Conservation (phyloP, 495 filamentous ascomycete genomes). For the Penicillium riverlandense region DNA sequence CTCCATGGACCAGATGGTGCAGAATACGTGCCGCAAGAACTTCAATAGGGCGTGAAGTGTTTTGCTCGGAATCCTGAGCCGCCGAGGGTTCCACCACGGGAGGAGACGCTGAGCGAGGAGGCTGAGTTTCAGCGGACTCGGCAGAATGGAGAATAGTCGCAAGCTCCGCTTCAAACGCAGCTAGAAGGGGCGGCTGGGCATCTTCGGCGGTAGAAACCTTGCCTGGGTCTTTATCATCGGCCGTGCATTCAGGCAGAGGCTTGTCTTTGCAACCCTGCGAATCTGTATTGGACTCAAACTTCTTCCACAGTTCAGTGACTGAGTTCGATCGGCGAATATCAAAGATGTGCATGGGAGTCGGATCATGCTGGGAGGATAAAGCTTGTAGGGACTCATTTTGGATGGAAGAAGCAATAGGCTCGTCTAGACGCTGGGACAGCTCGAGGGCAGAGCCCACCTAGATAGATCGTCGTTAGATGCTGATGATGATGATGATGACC, state of each 20-base stretch:
- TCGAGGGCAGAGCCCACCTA: conserved; percentile 47
- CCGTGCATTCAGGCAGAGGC: background rate
- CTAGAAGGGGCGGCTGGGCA: conserved; percentile 33
- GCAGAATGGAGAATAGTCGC: conserved; percentile 31
- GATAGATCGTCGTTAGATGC: conserved; percentile 6
- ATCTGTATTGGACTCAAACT: conserved; percentile 14
- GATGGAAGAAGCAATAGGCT: conserved; percentile 19
- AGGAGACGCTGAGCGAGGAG: conserved; percentile 6
- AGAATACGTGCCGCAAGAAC: conserved; percentile 23
- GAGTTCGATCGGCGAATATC: conserved; percentile 41
- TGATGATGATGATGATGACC: no score
- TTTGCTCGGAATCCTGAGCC: conserved; percentile 7
- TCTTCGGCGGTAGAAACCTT: background rate
- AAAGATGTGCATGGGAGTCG: conserved; percentile 37
- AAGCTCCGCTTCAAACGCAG: conserved; percentile 47
- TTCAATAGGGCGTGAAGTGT: conserved; percentile 19
- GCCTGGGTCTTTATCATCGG: background rate
- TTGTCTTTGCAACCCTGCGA: background rate
- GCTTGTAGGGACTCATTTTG: conserved; percentile 2
- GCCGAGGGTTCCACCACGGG: conserved; percentile 8
- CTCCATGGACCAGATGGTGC: conserved; percentile 26
- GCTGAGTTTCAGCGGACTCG: conserved; percentile 10
- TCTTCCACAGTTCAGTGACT: conserved; percentile 35
- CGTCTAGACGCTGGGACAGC: conserved; percentile 43
- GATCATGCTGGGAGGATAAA: conserved; percentile 3